Base-by-base conservation (phyloP, 352 stramenopile genomes). In the Globisporangium nagaii region DNA sequence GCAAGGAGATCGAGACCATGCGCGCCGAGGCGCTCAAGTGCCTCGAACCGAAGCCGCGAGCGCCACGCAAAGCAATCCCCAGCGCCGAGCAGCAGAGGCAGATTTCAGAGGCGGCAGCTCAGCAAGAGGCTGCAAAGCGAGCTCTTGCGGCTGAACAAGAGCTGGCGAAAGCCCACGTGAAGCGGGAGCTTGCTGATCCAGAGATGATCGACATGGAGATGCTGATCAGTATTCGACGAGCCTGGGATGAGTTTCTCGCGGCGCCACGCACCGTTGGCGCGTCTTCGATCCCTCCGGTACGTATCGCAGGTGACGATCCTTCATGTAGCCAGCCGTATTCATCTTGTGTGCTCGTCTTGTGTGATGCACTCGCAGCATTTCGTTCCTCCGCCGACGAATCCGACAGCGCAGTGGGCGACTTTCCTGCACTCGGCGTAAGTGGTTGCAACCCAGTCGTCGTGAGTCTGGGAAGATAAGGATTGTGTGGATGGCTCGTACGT, bases 261-360 rank as follows among this genome's bases (percentile, higher is more conserved):
- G 45, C 55, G 10, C 55, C 58, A 12, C 32, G 3, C 10, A 56
- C 60, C 3, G 24, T 61, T 31, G 65, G 65, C 2, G 63, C 65
- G 22, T 71, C 61, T 4, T 42, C 62, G 15, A 77, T 77, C 35
- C 68, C 68, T 36, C 58, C 65, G 36, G 68, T 77, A 52, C 34
- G 56, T 47, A 13, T n/a, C n/a, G n/a, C n/a, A n/a, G n/a, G n/a
- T n/a, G n/a, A n/a, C n/a, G n/a, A n/a, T n/a, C n/a, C n/a, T n/a
- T n/a, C n/a, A n/a, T n/a, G n/a, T n/a, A n/a, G n/a, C n/a, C 24
- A 6, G n/a, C 15, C 42, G 13, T 19, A 41, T 41, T 17, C 41
- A 7, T 34, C 1, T 12, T 47, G 13, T 8, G 5, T 30, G 13
- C 32, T 32, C 41, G 5, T 48, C 10, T 37, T n/a, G n/a, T 20